Evolutionary conservation across 2,329 filamentous ascomycete genomes (phyloP).

Genomic region (Rachicladosporium sp.): DNA sequence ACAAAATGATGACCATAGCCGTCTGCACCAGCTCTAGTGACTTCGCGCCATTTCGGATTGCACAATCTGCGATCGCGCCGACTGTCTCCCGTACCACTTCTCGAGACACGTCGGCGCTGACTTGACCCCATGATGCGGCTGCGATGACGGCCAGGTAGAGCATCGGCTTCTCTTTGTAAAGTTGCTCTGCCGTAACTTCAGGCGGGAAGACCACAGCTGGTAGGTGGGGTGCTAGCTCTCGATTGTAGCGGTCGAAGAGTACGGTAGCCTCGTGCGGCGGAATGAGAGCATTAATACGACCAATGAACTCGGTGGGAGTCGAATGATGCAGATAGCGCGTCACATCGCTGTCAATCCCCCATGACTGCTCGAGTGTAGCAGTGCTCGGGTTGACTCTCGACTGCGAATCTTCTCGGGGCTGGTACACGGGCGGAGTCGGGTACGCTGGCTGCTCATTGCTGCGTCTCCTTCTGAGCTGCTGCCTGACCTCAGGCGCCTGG

Average conservation of each 20-base stretch:
- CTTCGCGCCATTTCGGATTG: slow-evolving; percentile 67
- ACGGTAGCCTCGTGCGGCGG: slow-evolving; percentile 38
- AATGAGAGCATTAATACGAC: slow-evolving; percentile 35
- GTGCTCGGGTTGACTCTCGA: too few relatives aligned
- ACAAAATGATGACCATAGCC: slow-evolving; percentile 61
- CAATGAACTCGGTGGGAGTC: slow-evolving; percentile 18
- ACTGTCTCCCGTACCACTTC: slow-evolving; percentile 57
- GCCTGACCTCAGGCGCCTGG: neutral
- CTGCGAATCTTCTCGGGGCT: too few relatives aligned
- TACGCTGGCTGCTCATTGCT: neutral
- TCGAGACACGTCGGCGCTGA: slow-evolving; percentile 45
- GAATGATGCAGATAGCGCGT: slow-evolving; percentile 14
- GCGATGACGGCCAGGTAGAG: slow-evolving; percentile 48
- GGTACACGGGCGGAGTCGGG: too few relatives aligned
- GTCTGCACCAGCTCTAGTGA: slow-evolving; percentile 73
- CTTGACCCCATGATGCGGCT: slow-evolving; percentile 38
- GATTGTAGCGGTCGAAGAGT: slow-evolving; percentile 46
- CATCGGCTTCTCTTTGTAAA: slow-evolving; percentile 46
- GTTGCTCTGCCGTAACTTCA: slow-evolving; percentile 39
- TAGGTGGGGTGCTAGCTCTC: slow-evolving; percentile 42
- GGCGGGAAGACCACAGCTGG: slow-evolving; percentile 47
- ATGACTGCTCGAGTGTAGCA: slow-evolving; percentile 5
- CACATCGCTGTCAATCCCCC: slow-evolving; percentile 11
- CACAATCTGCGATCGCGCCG: slow-evolving; percentile 58
- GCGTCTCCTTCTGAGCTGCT: neutral